phyloP scores from a whole-genome alignment of 75 land plant genomes.

The Adiantum capillusveneris region DNA sequence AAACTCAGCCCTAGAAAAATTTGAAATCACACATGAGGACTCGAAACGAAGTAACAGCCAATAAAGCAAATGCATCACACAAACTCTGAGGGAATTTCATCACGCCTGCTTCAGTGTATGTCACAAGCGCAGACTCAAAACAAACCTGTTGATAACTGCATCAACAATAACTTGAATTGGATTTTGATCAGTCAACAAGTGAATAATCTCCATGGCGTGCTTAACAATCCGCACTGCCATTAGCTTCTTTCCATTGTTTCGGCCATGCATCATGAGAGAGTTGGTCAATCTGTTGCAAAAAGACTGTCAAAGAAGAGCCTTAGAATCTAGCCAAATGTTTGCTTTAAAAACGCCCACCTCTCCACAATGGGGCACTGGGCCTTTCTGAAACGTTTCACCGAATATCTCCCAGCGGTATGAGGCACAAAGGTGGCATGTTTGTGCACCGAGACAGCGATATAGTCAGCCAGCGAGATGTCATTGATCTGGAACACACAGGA shows the following conservation, averaged over 20 bases:
- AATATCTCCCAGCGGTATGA: slow-evolving; percentile 72
- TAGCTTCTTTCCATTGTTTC: slow-evolving; percentile 74
- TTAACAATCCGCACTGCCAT: slow-evolving; percentile 70
- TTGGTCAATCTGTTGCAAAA: slow-evolving; percentile 52
- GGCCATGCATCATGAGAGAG: slow-evolving; percentile 79
- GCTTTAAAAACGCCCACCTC: too few species aligned
- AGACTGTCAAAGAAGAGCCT: too few species aligned
- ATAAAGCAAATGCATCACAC: neutral
- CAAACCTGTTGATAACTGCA: slow-evolving; percentile 66
- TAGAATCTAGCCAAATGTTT: too few species aligned
- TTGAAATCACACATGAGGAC: too few species aligned
- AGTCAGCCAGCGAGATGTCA: slow-evolving; percentile 57
- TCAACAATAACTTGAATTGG: slow-evolving; percentile 79
- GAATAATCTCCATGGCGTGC: slow-evolving; percentile 79
- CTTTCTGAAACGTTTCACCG: slow-evolving; percentile 61
- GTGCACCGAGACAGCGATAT: slow-evolving; percentile 39
- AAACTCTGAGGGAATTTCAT: too few species aligned
- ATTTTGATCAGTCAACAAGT: slow-evolving; percentile 56
- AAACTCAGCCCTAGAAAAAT: too few species aligned
- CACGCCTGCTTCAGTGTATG: neutral
- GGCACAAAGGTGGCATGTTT: slow-evolving; percentile 64
- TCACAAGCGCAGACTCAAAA: neutral
- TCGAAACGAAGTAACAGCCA: too few species aligned
- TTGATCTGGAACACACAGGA: slow-evolving; percentile 41
- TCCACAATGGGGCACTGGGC: slow-evolving; percentile 84